Base-by-base conservation (phyloP, 257 asterid genomes). In the Solanum pimpinellifolium region DNA sequence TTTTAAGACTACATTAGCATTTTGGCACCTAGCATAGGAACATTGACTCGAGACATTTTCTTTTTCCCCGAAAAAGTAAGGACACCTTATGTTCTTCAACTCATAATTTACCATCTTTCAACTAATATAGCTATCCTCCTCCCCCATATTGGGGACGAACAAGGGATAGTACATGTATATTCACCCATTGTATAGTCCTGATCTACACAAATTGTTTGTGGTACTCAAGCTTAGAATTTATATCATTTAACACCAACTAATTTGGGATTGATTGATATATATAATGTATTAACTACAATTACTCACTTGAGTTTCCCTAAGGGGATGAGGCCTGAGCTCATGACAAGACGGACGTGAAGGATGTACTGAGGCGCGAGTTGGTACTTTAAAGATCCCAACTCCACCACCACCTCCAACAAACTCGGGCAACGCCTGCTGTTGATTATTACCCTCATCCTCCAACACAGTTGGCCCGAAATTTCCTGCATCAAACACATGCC, bases 261-360 rank as follows among this genome's bases (percentile, higher is more conserved):
- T 3, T 41, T 76, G 59, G 20, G 7, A 76, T 75, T 23, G 35
- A 66, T 27, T 9, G 9, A 66, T 66, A 27, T 66, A 14, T 66
- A 72, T 16, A 56, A 52, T 52, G 33, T 42, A 23, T 31, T n/a
- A n/a, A 44, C n/a, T 44, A 15, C 33, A 77, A 14, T 44, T 47
- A 5, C 60, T 39, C 84, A 91, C 97, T 92, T 94, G 95, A 52
- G 94, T 92, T 90, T 94, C 97, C 80, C 94, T 90, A 16, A 94
- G 88, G 44, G 97, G 95, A 83, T 94, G 97, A 15, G 97, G 95
- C 66, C 97, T 88, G 78, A 94, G 91, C 89, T 94, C 95, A 59
- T 93, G 92, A 83, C 94, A 94, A 29, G 94, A 88, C 11, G 97
- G 95, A 27, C 97, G 91, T 52, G 86, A 86, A 1, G 97, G 97